These are phyloP conservation scores for Citrus glauca DNA, from an alignment of 345 rosid genomes.

Conservation along the genomic window DNA sequence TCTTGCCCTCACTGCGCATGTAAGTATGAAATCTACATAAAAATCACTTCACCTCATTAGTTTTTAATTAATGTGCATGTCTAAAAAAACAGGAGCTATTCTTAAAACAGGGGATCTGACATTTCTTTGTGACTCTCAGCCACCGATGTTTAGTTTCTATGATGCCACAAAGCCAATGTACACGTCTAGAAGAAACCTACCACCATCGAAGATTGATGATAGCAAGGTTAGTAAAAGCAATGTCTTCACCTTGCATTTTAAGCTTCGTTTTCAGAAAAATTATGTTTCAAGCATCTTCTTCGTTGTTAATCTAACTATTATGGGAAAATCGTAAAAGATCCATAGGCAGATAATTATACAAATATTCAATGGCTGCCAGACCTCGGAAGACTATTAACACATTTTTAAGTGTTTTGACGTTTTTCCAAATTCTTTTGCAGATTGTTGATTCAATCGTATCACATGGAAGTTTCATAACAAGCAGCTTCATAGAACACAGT, in stretches of 20 bases:
- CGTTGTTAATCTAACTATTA: background rate
- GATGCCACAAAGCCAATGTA: slow-evolving; percentile 85
- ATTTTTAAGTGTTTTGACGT: background rate
- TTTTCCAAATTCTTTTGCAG: slow-evolving; percentile 30
- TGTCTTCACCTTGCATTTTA: slow-evolving; percentile 3
- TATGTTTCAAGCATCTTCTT: background rate
- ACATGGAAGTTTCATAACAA: slow-evolving; percentile 80
- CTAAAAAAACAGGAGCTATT: background rate
- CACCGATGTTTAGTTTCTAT: slow-evolving; percentile 89
- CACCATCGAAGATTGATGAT: slow-evolving; percentile 72
- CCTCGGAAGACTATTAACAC: too few relatives aligned
- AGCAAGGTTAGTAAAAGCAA: slow-evolving; percentile 49
- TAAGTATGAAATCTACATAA: slow-evolving; percentile 27
- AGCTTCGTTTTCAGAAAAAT: background rate
- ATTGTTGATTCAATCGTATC: slow-evolving; percentile 82
- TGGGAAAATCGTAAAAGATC: background rate
- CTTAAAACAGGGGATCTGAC: background rate
- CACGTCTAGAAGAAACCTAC: slow-evolving; percentile 92
- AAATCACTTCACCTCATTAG: background rate
- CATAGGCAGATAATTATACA: background rate
- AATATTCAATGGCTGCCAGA: background rate
- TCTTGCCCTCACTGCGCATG: slow-evolving; percentile 92
- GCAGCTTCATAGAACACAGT: slow-evolving; percentile 78
- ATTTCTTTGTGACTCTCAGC: slow-evolving; percentile 41
- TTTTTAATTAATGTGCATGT: background rate